Percentiles rank a stretch among this genome's conserved stretches.
These are phyloP conservation scores for Kwoniella botswanensis DNA, from an alignment of 768 basidiomycete genomes.

Conservation along the genomic window DNA sequence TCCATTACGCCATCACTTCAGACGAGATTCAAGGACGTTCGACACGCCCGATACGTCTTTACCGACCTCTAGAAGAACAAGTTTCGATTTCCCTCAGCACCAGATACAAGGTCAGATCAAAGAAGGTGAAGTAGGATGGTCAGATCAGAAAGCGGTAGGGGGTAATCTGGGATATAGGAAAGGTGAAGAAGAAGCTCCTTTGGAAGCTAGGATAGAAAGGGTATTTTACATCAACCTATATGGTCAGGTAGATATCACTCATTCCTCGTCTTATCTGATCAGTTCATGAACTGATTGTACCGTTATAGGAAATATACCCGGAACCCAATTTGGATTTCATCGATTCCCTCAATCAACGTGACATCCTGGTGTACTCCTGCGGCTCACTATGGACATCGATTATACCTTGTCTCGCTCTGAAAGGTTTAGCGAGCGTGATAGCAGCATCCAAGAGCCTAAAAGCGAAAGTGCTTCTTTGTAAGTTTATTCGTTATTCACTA, in stretches of 20 bases:
- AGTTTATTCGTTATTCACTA: conserved; percentile 53
- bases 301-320: conserved; percentile 75
- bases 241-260: conserved; percentile 63
- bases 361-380: conserved; percentile 85
- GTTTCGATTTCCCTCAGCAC: not conserved
- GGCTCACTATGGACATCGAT: conserved; percentile 95
- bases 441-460: conserved; percentile 72
- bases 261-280: not conserved
- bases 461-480: conserved; percentile 84
- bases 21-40: conserved; percentile 53
- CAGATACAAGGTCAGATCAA: conserved; percentile 8
- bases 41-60: conserved; percentile 33
- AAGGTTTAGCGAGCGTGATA: conserved; percentile 77
- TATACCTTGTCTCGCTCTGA: conserved; percentile 86
- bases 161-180: conserved; percentile 53
- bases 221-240: conserved; percentile 89
- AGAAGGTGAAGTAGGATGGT: conserved; percentile 19
- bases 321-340: conserved; percentile 82
- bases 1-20: conserved; percentile 22
- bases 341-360: conserved; percentile 65
- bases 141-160: conserved; percentile 1
- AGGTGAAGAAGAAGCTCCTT: conserved; percentile 48
- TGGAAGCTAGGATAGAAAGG: conserved; percentile 49
- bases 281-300: conserved; percentile 5
- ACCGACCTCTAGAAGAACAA: conserved; percentile 8